Evolutionary conservation across 176 grass and related monocot genomes (phyloP), one percentile per base, ranked within the genome.

Genomic region (Calamus simplicifolius): DNA sequence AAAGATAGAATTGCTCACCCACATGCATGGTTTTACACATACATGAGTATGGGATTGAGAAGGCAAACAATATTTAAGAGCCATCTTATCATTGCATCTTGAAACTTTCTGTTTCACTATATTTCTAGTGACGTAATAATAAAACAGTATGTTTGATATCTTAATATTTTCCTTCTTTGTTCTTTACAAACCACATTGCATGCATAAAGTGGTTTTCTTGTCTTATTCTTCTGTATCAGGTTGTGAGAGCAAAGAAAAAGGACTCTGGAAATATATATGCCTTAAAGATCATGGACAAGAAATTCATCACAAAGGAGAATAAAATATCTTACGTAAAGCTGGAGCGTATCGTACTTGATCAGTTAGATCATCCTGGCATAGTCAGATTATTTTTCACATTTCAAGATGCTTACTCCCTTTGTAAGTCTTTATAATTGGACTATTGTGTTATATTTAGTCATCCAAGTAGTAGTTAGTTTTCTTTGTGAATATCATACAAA

Each of bases 241-340:
- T 98, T 56, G 88, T 98, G 16, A 85, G 94, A 68, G 94, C 94
- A 21, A 98, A 58, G 79, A 98, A 98, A 82, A 98, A 98, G 79
- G 94, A 98, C 15, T 89, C 88, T 4, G 79, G 94, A 50, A 85
- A 81, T 61, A 62, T 98, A 14, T 98, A 93, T 78, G 94, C 94
- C 25, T 77, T 98, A 57, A 98, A 98, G 75, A 84, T 98, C 63
- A 98, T 98, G 94, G 94, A 98, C 76, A 93, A 93, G 71, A 98
- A 93, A 75, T 98, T 98, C 81, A 98, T 98, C 66, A 80, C 88
- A 63, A 98, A 98, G 71, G 94, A 89, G 77, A 92, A 98, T 59
- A 93, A 98, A 76, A 92, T 89, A 75, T 83, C 84, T 30, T 92
- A 98, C 67, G 88, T 98, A 59, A 98, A 98, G 70, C 73, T 98